Evolutionary conservation across 306 rosid genomes (phyloP).

Genomic region (Cyamopsis tetragonoloba): DNA sequence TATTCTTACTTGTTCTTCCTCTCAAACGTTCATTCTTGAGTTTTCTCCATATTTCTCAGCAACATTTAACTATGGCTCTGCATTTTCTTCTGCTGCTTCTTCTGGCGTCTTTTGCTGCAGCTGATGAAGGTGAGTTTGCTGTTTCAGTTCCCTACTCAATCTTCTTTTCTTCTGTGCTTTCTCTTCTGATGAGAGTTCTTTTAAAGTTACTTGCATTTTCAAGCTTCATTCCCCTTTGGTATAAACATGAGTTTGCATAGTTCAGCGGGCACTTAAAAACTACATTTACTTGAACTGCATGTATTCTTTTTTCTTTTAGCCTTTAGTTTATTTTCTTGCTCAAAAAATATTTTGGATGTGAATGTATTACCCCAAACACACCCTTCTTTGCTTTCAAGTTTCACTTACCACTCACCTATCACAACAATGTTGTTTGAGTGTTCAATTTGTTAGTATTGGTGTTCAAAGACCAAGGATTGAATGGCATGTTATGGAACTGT

Average conservation of each 20-base stretch:
- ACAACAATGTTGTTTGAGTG: too few species aligned
- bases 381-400: neutral
- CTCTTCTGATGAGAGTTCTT: neutral
- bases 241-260: conserved; percentile 1
- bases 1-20: conserved; percentile 21
- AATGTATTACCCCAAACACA: neutral
- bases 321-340: neutral
- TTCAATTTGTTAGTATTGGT: neutral
- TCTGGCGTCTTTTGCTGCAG: conserved; percentile 37
- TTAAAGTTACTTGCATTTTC: neutral
- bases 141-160: neutral
- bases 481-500: neutral
- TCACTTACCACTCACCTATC: too few species aligned
- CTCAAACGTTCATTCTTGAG: conserved; percentile 18
- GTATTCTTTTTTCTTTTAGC: neutral
- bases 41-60: conserved; percentile 10
- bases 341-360: neutral
- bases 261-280: neutral
- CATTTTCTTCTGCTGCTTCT: conserved; percentile 46
- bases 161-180: neutral
- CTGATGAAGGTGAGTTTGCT: conserved; percentile 58
- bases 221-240: neutral
- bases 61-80: conserved; percentile 39
- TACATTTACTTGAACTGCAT: neutral
- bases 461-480: neutral